Evolutionary conservation across 768 basidiomycete genomes (phyloP), one percentile per base, ranked within the genome.

Genomic region (Boletellus ananiceps): DNA sequence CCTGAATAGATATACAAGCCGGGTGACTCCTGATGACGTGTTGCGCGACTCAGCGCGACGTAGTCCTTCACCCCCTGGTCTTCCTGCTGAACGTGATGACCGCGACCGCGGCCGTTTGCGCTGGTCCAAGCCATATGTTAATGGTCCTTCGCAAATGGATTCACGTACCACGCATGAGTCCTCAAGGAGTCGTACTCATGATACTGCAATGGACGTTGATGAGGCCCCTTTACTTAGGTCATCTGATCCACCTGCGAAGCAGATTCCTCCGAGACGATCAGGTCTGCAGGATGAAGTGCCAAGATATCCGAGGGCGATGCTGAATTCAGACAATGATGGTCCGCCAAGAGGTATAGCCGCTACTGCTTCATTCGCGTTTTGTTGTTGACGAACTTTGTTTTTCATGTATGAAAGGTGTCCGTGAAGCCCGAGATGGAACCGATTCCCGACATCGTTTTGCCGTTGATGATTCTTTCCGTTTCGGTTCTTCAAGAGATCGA

Each of bases 231-330:
- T 46, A 16, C 54, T 50, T 52, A 67, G 54, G 46, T 54, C 56
- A 8, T 47, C 55, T 38, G 55, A 64, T 40, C 51, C 54, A 4
- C 54, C 57, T 1, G 18, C 29, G 4, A 64, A 55, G 43, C 59
- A 50, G 21, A 38, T 46, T 16, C 56, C 47, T 29, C 45, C 56
- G 3, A 52, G 50, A 23, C 60, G 55, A 33, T 59, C 57, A 4
- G 55, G 35, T 27, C 25, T 54, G 9, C 63, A 58, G 2, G 68
- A 61, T n/a, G 71, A 60, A 0, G 58, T 54, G 6, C 61, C 66
- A 40, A 63, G 63, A 21, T 71, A 66, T 40, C 70, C 71, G n/a
- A 60, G 71, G 27, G 71, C 71, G 0, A 71, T 71, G 70, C 46
- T 67, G 6, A 56, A 59, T 8, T 37, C 57, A 19, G 62, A 56